Base-by-base conservation (phyloP, 1,284 basidiomycete genomes). In the Cutaneotrichosporon sp. region DNA sequence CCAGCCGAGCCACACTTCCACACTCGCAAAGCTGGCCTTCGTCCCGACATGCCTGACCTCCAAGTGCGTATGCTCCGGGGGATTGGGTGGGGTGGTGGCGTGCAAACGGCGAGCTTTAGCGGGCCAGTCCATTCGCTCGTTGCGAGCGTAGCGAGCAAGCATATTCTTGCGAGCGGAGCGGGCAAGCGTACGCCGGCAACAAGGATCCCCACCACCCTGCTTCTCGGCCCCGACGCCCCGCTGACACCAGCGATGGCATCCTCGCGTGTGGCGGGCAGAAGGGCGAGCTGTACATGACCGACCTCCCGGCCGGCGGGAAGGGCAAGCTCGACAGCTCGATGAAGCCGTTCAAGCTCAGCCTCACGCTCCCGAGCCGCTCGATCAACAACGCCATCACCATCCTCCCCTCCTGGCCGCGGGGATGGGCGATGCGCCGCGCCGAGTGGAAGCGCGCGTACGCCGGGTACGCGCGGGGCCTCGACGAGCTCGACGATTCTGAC, bases 341-440 rank as follows among this genome's bases (percentile, higher is more conserved):
- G n/a, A 64, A 64, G 42, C 71, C 72, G 8, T 75, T 74, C 57
- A 54, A 50, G 0, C 63, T 75, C n/a, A 65, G 61, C 27, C 61
- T 72, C 11, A 72, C 61, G 8, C 67, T 80, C 2, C 68, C 72
- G 25, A 67, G 69, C 47, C 51, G 67, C 33, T 70, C 70, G 3
- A 80, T 80, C 72, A 80, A 80, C 66, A 80, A 80, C 53, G 74
- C 75, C n/a, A 72, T 80, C 47, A 64, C 75, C 24, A 66, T 80
- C 47, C 68, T 79, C 2, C 79, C 79, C 9, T 58, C 69, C 31
- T 78, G 69, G 64, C 71, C 75, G 1, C 42, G 38, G 1, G 70
- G 71, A 27, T 77, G 75, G 75, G 49, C 59, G 1, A 47, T 63
- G 31, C 57, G 58, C 16, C 65, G 67, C 22, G 49, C 59, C 1